Conservation (phyloP, 768 basidiomycete species). For the Hydnum rufescens region DNA sequence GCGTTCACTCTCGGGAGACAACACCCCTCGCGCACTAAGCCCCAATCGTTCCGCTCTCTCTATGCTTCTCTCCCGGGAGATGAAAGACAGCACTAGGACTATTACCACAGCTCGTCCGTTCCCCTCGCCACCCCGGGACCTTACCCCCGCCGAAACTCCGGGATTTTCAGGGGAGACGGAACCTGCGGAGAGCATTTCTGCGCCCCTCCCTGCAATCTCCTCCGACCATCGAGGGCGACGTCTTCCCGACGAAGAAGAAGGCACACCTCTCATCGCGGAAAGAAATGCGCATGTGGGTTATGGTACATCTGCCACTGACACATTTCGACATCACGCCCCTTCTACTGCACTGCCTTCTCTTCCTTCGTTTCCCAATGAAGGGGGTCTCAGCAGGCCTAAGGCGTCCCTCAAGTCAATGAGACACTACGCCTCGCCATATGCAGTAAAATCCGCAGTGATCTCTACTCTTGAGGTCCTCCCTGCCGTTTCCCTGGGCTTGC, state of each 20-base stretch:
- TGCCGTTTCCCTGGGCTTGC: constrained; percentile 61
- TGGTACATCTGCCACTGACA: neutral
- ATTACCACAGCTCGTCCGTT: neutral
- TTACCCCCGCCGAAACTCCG: neutral
- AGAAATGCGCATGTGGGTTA: neutral
- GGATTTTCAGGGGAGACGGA: neutral
- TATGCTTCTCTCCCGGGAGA: constrained; percentile 2
- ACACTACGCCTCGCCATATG: too few relatives aligned
- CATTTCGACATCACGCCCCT: constrained; percentile 6
- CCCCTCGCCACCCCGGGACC: neutral
- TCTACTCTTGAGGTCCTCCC: constrained; percentile 31
- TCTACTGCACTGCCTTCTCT: constrained; percentile 4
- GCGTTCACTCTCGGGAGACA: neutral
- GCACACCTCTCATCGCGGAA: neutral
- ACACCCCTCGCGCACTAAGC: constrained; percentile 1
- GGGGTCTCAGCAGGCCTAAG: neutral
- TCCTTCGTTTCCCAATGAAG: neutral
- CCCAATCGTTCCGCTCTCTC: neutral
- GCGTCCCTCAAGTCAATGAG: too few relatives aligned
- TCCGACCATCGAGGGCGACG: neutral
- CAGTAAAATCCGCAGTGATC: too few relatives aligned
- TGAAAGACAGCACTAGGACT: neutral
- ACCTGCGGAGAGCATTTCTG: neutral
- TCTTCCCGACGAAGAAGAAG: neutral
- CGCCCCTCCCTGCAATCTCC: neutral